Base-by-base conservation (phyloP, 768 basidiomycete genomes). In the Mycena rosella region DNA sequence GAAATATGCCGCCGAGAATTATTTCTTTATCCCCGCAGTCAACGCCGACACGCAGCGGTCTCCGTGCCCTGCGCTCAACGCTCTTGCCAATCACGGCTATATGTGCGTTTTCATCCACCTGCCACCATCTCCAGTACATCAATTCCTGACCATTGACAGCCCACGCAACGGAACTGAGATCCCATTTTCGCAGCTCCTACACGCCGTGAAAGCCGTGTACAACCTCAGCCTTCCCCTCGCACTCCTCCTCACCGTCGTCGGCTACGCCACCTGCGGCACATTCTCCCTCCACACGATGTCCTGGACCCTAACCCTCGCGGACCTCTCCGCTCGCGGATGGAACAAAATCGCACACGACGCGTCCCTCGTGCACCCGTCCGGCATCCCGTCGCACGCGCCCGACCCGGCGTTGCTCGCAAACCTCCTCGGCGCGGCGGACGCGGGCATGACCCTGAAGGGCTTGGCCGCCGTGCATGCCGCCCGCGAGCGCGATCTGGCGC, bases 291-390 rank as follows among this genome's bases (percentile, higher is more conserved):
- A 18, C 14, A 18, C 38, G 7, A n/a, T n/a, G n/a, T n/a, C n/a
- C n/a, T 74, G 77, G 63, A 67, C 76, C 0, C 72, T 90, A 61
- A 75, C 83, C 70, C 84, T 90, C 48, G 79, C 82, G n/a, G 82
- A 83, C 56, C 86, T 92, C 34, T 86, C 88, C 0, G 69, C 76
- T 17, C 86, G 89, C 63, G 88, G 88, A 47, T 61, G 74, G 8
- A 67, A 60, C 62, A 85, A 82, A 45, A 88, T 93, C 57, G 86
- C 92, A 59, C 92, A 93, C 77, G 82, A 92, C 67, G 89, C 85
- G 6, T 87, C 89, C 2, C 81, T 93, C 30, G 88, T 88, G 1
- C 91, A 90, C 68, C 79, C 64, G 15, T 74, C 74, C 74, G 70
- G 32, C 65, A 73, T 60, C 1, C 76, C 81, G 7, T 76, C 79